These are phyloP conservation scores for Aureobasidium sp. DNA, from an alignment of 2,329 filamentous ascomycete genomes.

Conservation along the genomic window DNA sequence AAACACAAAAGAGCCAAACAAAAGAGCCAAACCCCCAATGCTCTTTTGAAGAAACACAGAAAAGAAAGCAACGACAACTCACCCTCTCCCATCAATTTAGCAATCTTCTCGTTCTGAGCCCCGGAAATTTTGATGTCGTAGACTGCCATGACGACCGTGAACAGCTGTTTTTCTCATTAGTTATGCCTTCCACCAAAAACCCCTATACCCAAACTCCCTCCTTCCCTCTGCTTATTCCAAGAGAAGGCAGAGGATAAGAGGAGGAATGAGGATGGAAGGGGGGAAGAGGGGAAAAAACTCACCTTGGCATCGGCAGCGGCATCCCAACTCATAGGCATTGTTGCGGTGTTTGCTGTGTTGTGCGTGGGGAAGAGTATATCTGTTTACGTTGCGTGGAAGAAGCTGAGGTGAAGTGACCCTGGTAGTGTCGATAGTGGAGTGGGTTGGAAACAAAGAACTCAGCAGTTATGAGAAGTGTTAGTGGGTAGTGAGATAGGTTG, in stretches of 20 bases:
- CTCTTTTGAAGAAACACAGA: no score
- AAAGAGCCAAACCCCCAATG: no score
- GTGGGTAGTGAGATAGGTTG: no score
- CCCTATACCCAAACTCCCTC: no score
- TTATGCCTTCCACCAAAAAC: not conserved
- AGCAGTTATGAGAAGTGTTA: no score
- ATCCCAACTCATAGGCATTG: constrained; percentile 26
- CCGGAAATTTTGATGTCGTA: constrained; percentile 23
- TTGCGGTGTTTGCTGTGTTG: not conserved
- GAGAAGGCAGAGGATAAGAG: not conserved
- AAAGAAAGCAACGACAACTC: not conserved
- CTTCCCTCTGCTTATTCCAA: no score
- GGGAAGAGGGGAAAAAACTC: not conserved
- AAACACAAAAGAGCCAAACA: not conserved
- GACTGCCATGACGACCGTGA: constrained; percentile 22
- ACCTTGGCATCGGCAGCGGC: constrained; percentile 25
- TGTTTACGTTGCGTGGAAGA: no score
- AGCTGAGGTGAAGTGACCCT: not conserved
- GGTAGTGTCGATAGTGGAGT: not conserved
- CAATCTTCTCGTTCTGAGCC: constrained; percentile 19
- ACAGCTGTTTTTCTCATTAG: constrained; percentile 16
- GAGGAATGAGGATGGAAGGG: no score
- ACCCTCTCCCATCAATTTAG: constrained; percentile 23
- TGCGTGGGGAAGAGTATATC: not conserved
- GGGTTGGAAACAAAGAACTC: no score